These are phyloP conservation scores for Chlorophyllum brunneum DNA, from an alignment of 768 basidiomycete species.

Conservation along the genomic window DNA sequence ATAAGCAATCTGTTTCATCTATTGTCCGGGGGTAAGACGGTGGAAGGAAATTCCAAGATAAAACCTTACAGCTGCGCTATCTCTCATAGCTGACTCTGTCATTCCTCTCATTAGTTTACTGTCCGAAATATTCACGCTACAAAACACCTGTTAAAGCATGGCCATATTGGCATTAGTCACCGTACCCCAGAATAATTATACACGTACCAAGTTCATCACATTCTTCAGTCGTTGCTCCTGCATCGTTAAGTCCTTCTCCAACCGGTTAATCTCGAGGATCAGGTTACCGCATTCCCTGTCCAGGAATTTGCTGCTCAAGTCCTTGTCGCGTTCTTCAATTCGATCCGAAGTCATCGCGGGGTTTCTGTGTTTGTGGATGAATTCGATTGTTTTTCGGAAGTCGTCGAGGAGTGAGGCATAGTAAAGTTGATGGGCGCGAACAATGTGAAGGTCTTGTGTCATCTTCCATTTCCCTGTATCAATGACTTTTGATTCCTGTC, in stretches of 20 bases:
- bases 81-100: conserved; percentile 47
- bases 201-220: conserved; percentile 45
- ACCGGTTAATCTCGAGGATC: conserved; percentile 44
- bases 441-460: conserved; percentile 51
- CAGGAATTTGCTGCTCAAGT: conserved; percentile 31
- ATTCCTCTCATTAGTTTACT: conserved; percentile 48
- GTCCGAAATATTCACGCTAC: conserved; percentile 54
- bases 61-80: conserved; percentile 30
- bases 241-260: conserved; percentile 36
- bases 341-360: conserved; percentile 42
- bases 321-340: conserved; percentile 23
- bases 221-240: conserved; percentile 49
- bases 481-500: conserved; percentile 48
- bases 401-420: conserved; percentile 53
- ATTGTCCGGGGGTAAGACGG: neutral
- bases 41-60: neutral
- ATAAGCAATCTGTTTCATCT: conserved; percentile 58
- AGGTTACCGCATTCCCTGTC: conserved; percentile 47
- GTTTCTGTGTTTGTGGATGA: conserved; percentile 45
- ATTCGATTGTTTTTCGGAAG: conserved; percentile 48
- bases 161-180: neutral
- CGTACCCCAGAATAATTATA: neutral
- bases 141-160: conserved; percentile 43
- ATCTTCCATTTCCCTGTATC: conserved; percentile 37
- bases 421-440: conserved; percentile 58